phyloP scores from a whole-genome alignment of 73 alveolate species.

The Paramecium pentaurelia region DNA sequence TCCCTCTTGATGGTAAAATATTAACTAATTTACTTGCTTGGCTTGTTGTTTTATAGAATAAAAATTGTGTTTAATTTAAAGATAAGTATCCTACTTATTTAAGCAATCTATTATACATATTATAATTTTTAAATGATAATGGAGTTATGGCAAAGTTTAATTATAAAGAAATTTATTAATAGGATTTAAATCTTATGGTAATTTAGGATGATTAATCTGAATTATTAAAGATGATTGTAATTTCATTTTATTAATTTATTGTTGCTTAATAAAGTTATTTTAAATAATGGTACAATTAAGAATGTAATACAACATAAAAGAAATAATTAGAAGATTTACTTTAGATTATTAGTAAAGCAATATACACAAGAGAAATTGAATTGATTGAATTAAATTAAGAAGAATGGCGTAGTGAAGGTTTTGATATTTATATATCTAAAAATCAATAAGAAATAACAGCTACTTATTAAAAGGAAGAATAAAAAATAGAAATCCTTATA shows the following conservation, averaged over 20 bases:
- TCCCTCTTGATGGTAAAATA: background rate
- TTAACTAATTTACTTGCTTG: constrained; percentile 6
- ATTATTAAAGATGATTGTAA: constrained; percentile 1
- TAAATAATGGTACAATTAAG: constrained; percentile 29
- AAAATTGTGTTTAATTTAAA: background rate
- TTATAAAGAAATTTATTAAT: constrained; percentile 16
- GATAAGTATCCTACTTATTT: background rate
- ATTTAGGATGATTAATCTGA: constrained; percentile 3
- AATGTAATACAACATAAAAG: background rate
- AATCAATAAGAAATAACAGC: constrained; percentile 73
- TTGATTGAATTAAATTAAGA: constrained; percentile 42
- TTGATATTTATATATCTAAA: constrained; percentile 32
- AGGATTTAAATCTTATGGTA: background rate
- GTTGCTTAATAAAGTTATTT: constrained; percentile 11
- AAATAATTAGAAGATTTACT: background rate
- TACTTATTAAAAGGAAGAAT: constrained; percentile 65
- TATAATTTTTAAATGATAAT: background rate
- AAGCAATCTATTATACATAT: background rate
- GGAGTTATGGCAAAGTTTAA: background rate
- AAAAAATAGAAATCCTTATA: constrained; percentile 67
- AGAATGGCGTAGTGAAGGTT: constrained; percentile 55
- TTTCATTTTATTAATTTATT: constrained; percentile 28
- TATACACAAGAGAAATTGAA: constrained; percentile 53
- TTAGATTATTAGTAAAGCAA: constrained; percentile 27
- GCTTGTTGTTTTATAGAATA: background rate